Base-by-base conservation (phyloP, 805 yeast genomes). In the Ogataea paradorogensis region DNA sequence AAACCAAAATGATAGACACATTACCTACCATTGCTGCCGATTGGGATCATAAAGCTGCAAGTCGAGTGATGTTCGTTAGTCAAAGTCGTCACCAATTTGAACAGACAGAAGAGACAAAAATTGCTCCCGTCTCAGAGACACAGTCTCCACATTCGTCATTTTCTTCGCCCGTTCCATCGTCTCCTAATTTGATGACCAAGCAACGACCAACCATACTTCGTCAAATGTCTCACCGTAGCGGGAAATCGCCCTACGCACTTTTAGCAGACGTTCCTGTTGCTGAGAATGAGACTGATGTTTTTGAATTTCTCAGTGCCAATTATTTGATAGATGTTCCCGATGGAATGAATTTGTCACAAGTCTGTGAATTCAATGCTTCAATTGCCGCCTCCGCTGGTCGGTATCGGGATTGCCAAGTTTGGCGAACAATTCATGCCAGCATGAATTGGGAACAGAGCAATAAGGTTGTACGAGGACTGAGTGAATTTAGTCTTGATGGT, bases 351-450 rank as follows among this genome's bases (percentile, higher is more conserved):
- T 62, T 80, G 11, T 54, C 67, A 10, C 79, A 80, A 31, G 79
- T 72, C 2, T 82, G 86, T 51, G 65, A 71, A 15, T 62, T 69
- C 50, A 84, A 84, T 53, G 74, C 86, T 0, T 61, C 67, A 13
- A 64, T 77, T 7, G 84, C 84, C 0, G 71, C 71, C 0, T 65
- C 69, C 32, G 82, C 70, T 1, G 67, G 69, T 13, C 59, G 68
- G 35, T 66, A 63, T 38, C 60, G 85, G 42, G 84, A 79, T 39
- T 67, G 80, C 38, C 85, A 79, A 52, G 70, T 78, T 0, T 82
- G 89, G 89, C 61, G 71, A 43, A 69, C 80, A 3, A 59, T 82
- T 5, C 73, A 74, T 10, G 74, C 73, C 24, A 63, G 78, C 21
- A 58, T 80, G 4, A 55, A 60, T 2, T 62, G 71, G 60, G 57